phyloP scores from a whole-genome alignment of 768 basidiomycete genomes.

The Lactarius pseudohatsudake region DNA sequence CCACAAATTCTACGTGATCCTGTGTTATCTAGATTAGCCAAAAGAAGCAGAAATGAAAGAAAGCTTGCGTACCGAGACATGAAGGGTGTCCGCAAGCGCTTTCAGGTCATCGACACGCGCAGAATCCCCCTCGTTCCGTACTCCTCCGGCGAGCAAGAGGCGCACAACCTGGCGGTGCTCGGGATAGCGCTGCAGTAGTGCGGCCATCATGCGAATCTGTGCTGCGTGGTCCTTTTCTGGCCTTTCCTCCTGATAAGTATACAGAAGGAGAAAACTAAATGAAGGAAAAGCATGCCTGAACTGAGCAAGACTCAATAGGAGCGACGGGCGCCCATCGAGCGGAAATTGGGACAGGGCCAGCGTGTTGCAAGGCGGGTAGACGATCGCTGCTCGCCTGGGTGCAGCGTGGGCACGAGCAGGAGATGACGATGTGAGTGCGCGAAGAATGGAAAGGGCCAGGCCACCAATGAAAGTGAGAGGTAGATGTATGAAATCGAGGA shows the following conservation, averaged over 20 bases:
- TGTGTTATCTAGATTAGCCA: constrained; percentile 34
- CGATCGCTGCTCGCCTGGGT: constrained; percentile 45
- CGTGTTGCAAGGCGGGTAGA: constrained; percentile 94
- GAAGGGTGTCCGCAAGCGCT: constrained; percentile 57
- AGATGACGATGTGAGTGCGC: background rate
- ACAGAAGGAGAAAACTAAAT: background rate
- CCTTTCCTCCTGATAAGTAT: constrained; percentile 39
- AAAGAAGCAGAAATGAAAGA: constrained; percentile 11
- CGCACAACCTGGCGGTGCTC: constrained; percentile 46
- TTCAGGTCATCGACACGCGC: constrained; percentile 63
- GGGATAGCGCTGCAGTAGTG: constrained; percentile 58
- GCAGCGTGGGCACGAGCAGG: constrained; percentile 9
- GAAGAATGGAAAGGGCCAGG: background rate
- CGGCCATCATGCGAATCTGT: constrained; percentile 70
- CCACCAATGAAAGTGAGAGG: constrained; percentile 14
- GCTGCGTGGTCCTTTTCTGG: constrained; percentile 93
- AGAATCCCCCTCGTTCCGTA: constrained; percentile 75
- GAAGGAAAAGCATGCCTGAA: constrained; percentile 63
- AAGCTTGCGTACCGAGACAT: constrained; percentile 51
- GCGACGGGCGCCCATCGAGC: constrained; percentile 52
- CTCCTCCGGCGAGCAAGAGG: constrained; percentile 81
- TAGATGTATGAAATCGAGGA: constrained; percentile 48
- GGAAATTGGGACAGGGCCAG: constrained; percentile 60
- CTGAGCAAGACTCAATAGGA: constrained; percentile 88
- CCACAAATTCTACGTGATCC: constrained; percentile 71